These are phyloP conservation scores for Cyathus olla DNA, from an alignment of 1,284 basidiomycete species.

Conservation along the genomic window DNA sequence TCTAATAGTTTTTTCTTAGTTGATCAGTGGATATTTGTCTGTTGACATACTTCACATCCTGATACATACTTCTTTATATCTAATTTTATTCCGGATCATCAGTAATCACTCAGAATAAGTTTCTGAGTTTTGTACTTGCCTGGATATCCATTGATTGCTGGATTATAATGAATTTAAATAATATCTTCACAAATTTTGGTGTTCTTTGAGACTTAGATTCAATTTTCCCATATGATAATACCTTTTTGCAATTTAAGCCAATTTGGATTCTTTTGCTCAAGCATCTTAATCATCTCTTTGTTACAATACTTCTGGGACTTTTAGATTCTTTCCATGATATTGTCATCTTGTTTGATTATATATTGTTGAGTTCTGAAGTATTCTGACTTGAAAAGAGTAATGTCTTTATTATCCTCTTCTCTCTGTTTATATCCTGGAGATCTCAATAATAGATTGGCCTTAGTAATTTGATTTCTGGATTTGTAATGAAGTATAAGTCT, in stretches of 20 bases:
- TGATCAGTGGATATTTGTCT: not conserved
- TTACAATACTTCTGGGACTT: no score
- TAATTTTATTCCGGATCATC: not conserved
- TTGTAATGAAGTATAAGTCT: not conserved
- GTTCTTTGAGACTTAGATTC: not conserved
- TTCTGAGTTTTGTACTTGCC: not conserved
- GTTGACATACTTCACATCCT: not conserved
- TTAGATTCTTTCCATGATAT: no score
- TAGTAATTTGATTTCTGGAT: not conserved
- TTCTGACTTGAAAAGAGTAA: no score
- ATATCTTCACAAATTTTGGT: not conserved
- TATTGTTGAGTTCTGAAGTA: no score
- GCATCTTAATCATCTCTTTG: no score
- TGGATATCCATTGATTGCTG: not conserved
- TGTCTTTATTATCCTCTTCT: not conserved
- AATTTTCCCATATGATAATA: not conserved
- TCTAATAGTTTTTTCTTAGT: not conserved
- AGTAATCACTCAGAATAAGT: no score
- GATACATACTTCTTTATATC: no score
- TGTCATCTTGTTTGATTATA: no score
- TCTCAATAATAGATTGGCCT: not conserved
- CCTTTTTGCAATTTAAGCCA: not conserved
- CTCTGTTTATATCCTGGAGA: not conserved
- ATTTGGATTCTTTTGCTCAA: not conserved
- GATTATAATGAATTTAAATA: not conserved